phyloP scores from a whole-genome alignment of 116 monocot genomes.

The Trichopus zeylanicus region DNA sequence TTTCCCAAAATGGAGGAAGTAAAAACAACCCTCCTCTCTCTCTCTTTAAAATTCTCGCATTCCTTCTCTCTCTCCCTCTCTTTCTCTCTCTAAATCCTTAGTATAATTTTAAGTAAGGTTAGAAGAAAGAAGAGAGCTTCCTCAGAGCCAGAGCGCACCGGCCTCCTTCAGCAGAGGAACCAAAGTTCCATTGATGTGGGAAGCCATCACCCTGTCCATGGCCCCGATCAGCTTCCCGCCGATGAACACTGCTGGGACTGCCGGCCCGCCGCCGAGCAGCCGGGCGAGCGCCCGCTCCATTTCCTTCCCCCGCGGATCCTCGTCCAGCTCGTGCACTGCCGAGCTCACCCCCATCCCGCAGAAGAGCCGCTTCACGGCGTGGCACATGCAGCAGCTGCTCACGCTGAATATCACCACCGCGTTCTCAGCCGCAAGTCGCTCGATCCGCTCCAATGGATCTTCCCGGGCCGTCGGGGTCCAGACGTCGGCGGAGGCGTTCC shows the following conservation, averaged over 20 bases:
- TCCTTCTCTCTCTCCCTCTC: slow-evolving; percentile 2
- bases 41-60: not conserved
- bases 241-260: slow-evolving; percentile 35
- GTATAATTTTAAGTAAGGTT: not conserved
- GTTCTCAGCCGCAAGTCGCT: slow-evolving; percentile 18
- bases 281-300: slow-evolving; percentile 29
- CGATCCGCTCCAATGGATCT: too few relatives aligned
- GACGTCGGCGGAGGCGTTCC: too few relatives aligned
- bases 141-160: slow-evolving; percentile 45
- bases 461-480: too few relatives aligned
- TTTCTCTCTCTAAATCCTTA: slow-evolving; percentile 6
- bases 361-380: slow-evolving; percentile 41
- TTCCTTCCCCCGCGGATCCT: slow-evolving; percentile 27
- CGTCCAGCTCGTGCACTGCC: slow-evolving; percentile 42
- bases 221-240: slow-evolving; percentile 43
- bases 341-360: slow-evolving; percentile 47
- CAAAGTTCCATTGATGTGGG: slow-evolving; percentile 48
- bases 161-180: slow-evolving; percentile 32
- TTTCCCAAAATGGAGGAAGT: slow-evolving; percentile 18
- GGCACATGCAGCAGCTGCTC: slow-evolving; percentile 58
- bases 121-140: not conserved
- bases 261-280: slow-evolving; percentile 16
- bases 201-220: slow-evolving; percentile 46
- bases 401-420: slow-evolving; percentile 47
- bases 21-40: slow-evolving; percentile 9